Base-by-base conservation (phyloP, 139 green algal genomes). In the Coccomyxa sp. region DNA sequence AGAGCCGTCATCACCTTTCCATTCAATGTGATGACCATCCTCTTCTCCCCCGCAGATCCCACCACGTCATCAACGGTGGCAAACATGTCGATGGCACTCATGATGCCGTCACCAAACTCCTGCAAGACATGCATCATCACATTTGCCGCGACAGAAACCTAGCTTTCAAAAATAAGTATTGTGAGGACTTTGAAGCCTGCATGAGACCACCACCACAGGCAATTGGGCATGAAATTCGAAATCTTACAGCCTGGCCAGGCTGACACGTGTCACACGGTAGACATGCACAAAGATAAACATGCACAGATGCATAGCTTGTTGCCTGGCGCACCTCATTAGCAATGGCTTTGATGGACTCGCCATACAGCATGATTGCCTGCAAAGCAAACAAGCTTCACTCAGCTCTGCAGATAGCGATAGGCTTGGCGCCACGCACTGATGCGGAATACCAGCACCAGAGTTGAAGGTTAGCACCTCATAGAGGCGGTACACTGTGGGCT, bases 21-120 rank as follows among this genome's bases (percentile, higher is more conserved):
- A 76, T 94, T 94, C 71, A 94, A 86, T 7, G 83, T 89, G 71
- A 94, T 89, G 45, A 89, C 86, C 13, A 93, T 77, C 3, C 91
- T 85, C 32, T 87, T 80, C 78, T 94, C 91, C 12, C 91, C 91
- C 31, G 79, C 21, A 30, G 86, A 90, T 57, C 91, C 91, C 63
- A 82, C 85, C 23, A 92, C 79, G 58, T 88, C 87, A 31, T 92
- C 83, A 18, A 93, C 58, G 0, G 82, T 87, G 15, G 38, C 76
- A 90, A 89, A 85, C 76, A 85, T 87, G 71, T 88, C 88, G 51
- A 91, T 92, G 30, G 86, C 88, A 7, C 31, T 82, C 88, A 92
- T 92, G 82, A 92, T 92, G 67, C 89, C 81, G 74, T 91, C 87
- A 4, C 87, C 88, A 30, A 83, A 82, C 82, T 91, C 81, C 86